Base-by-base conservation (phyloP, 208 protist species). In the Leishmania mexicana region DNA sequence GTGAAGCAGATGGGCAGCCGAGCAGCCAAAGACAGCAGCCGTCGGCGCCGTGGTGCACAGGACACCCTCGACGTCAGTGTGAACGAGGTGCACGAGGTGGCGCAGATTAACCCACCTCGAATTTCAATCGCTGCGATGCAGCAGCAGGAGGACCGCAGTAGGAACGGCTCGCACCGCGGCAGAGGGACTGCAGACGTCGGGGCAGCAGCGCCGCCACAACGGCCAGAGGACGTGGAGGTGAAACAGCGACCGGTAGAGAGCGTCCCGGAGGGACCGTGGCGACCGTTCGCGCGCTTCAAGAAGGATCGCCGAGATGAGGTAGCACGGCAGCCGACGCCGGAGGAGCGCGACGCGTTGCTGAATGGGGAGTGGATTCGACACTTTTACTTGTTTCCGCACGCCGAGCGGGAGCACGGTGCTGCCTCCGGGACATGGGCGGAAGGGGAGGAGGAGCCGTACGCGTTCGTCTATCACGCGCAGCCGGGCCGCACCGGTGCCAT, bases 281-380 rank as follows among this genome's bases (percentile, higher is more conserved):
- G 85, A 49, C 95, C 95, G 0, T 93, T 97, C 64, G 95, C 90
- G 47, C 88, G 90, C 57, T 80, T 95, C 24, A 92, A 88, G 76
- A 80, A 77, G 45, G 83, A 89, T 28, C 77, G 83, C 67, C 47
- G 79, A 72, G 79, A 85, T 72, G 77, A 76, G 15, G 78, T 85
- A 53, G 78, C 85, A 13, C 54, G 76, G 40, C 83, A 87, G 79
- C 93, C 93, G 24, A 95, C 93, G 42, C 79, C 90, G n/a, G 90
- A 98, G 84, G 95, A 98, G 90, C 90, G 93, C 73, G 81, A 93
- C 53, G 76, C 79, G 58, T 75, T 97, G 13, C 87, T 97, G 21
- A 89, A 93, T 57, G 93, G 93, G 2, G 92, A 96, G 64, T 98
- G 95, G 94, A 88, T 98, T 60, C 92, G 93, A 7, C 84, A 96